These are phyloP conservation scores for Trametes hirsuta DNA, from an alignment of 1,284 basidiomycete species.

Conservation along the genomic window DNA sequence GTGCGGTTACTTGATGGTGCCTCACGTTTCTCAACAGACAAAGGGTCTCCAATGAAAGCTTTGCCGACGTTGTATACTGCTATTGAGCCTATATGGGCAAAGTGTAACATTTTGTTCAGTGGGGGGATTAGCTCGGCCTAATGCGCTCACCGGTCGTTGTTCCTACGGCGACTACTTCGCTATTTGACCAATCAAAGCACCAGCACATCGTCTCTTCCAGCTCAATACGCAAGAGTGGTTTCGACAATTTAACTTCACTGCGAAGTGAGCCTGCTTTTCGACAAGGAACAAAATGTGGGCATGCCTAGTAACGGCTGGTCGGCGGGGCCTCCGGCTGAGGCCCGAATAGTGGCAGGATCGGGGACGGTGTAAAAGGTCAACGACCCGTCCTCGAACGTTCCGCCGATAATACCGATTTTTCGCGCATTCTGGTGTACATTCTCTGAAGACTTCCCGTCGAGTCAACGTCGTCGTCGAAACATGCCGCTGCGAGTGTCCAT, in stretches of 20 bases:
- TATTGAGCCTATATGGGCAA: conserved; percentile 58
- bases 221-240: conserved; percentile 71
- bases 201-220: conserved; percentile 73
- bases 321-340: conserved; percentile 9
- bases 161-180: conserved; percentile 76
- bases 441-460: neutral
- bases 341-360: conserved; percentile 60
- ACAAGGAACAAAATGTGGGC: neutral
- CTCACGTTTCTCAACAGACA: neutral
- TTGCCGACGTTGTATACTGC: conserved; percentile 74
- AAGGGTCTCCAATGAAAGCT: conserved; percentile 41
- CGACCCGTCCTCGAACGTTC: conserved; percentile 83
- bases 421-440: conserved; percentile 29
- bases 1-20: neutral
- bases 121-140: too few species aligned
- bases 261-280: neutral
- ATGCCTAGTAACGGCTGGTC: conserved; percentile 34
- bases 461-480: neutral
- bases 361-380: conserved; percentile 78
- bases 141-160: conserved; percentile 72
- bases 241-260: conserved; percentile 56
- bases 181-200: conserved; percentile 87
- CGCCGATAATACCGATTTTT: conserved; percentile 83
- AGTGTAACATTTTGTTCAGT: neutral
- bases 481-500: too few species aligned